Evolutionary conservation across 2,329 filamentous ascomycete genomes (phyloP).

Genomic region (Penicillium sp.): DNA sequence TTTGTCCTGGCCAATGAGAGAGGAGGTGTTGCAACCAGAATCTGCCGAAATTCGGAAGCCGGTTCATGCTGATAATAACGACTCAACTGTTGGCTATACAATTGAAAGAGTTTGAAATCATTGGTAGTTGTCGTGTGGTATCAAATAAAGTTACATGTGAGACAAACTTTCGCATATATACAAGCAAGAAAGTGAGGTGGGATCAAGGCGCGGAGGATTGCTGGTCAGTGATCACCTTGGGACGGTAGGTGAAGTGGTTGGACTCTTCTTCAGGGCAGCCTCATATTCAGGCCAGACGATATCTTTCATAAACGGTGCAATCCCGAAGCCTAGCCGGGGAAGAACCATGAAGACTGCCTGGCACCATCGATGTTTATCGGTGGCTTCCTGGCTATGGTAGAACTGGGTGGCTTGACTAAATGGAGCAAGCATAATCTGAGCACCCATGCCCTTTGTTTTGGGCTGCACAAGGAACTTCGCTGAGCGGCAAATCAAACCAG

Average conservation of each 20-base stretch:
- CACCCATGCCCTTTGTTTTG: conserved; percentile 20
- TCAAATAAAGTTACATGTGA: not conserved
- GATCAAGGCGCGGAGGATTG: not conserved
- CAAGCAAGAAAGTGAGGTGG: not conserved
- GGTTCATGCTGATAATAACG: not conserved
- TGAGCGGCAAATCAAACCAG: conserved; percentile 19
- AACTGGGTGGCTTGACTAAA: conserved; percentile 22
- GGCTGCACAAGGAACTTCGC: conserved; percentile 19
- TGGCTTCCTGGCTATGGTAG: conserved; percentile 11
- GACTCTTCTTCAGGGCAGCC: not conserved
- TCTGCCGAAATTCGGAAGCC: conserved; percentile 16
- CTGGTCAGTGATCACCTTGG: not conserved
- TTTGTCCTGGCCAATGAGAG: conserved; percentile 22
- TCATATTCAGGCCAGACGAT: conserved; percentile 23
- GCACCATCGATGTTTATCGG: conserved; percentile 19
- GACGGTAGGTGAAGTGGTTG: not conserved
- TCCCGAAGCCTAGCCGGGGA: conserved; percentile 15
- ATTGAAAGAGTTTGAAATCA: not conserved
- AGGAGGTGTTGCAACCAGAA: conserved; percentile 16
- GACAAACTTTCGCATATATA: not conserved
- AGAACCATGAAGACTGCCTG: conserved; percentile 19
- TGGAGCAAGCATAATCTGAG: conserved; percentile 18
- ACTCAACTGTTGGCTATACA: not conserved
- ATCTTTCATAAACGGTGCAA: conserved; percentile 19
- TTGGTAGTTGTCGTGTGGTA: not conserved